Base-by-base conservation (phyloP, 108 stramenopile genomes). In the Discostella pseudostelligera region DNA sequence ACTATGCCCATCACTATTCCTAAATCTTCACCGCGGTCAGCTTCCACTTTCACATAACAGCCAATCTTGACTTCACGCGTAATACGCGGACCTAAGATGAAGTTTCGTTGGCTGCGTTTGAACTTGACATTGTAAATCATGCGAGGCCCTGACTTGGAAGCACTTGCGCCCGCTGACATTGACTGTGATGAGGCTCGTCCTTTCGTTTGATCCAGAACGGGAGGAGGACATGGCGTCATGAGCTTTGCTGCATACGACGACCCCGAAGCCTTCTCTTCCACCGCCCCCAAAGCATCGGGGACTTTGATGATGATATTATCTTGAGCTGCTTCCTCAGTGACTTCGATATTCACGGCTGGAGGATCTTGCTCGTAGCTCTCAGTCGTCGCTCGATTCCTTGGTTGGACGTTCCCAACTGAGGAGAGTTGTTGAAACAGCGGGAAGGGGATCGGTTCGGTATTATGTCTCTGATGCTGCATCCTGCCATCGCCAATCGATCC, bases 21-120 rank as follows among this genome's bases (percentile, higher is more conserved):
- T 17, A 98, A 83, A 70, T 98, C 97, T 69, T 96, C 96, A 16
- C 97, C 97, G 14, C 97, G 88, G 70, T 98, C 97, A 10, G 96
- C 97, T 66, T 98, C 97, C 36, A 98, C 97, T 77, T 96, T 96
- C n/a, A 98, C 96, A 76, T 94, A 96, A 29, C 89, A 87, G n/a
- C 97, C 97, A 29, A 96, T 74, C 65, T 94, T 77, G 39, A 96
- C 67, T 48, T 88, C 84, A 10, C 88, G 73, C 36, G 72, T 69
- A 21, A 90, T 49, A 21, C 84, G 82, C 19, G 83, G 83, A 12
- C 85, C 80, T 6, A 91, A 73, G 28, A 90, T 70, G 73, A 97
- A 97, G 66, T 78, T 87, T 37, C 93, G 65, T 45, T 91, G 90
- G 51, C 85, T 90, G 14, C 96, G 88, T 76, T 97, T 97, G 72